These are phyloP conservation scores for Syzygium oleosum DNA, from an alignment of 345 rosid genomes.

Conservation along the genomic window DNA sequence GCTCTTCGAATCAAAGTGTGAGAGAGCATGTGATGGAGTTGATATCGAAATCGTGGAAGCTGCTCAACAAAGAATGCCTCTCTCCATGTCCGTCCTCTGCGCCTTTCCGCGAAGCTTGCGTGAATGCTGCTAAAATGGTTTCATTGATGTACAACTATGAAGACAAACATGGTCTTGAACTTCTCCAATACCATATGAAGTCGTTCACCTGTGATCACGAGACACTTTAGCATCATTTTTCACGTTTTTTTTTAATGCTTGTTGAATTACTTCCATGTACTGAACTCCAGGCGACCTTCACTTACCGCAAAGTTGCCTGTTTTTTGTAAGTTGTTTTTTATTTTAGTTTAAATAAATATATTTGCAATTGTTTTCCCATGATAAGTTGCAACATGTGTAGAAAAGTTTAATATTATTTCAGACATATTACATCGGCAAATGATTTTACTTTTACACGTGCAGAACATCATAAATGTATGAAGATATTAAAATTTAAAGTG, in stretches of 20 bases:
- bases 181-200: constrained; percentile 17
- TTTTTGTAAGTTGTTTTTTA: neutral
- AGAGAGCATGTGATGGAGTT: constrained; percentile 9
- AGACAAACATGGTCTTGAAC: constrained; percentile 24
- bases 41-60: constrained; percentile 47
- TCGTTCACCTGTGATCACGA: neutral
- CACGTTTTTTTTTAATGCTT: neutral
- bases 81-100: constrained; percentile 19
- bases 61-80: constrained; percentile 35
- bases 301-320: neutral
- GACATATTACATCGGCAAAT: neutral
- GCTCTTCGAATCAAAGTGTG: constrained; percentile 12
- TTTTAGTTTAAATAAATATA: neutral
- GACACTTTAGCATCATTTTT: neutral
- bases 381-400: neutral
- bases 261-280: neutral
- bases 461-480: neutral
- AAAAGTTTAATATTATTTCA: neutral
- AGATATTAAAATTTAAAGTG: neutral
- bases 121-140: constrained; percentile 44
- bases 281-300: neutral
- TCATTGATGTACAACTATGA: constrained; percentile 39
- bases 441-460: neutral
- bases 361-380: neutral
- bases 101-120: constrained; percentile 21